Percentiles rank a stretch among this genome's conserved stretches.
Evolutionary conservation across 805 yeast genomes (phyloP).

Genomic region (Saccharomyces eubayanus): DNA sequence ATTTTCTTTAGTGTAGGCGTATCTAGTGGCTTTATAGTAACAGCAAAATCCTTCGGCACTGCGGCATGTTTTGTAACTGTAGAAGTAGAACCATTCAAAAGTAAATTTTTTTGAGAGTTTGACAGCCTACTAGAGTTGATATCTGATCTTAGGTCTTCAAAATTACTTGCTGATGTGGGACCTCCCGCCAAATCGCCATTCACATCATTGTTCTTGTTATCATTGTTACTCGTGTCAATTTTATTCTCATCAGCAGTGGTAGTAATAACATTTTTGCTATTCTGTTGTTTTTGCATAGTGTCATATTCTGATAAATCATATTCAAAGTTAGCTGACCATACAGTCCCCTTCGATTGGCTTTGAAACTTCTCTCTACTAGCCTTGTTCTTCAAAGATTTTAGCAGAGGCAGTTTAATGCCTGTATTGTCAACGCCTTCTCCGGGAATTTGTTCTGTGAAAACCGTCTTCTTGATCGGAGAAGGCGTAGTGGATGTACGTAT

Average conservation of each 20-base stretch:
- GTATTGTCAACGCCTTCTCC: background rate
- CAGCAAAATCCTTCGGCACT: background rate
- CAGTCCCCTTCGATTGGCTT: slow-evolving; percentile 9
- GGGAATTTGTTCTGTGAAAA: background rate
- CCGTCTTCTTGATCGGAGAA: slow-evolving; percentile 13
- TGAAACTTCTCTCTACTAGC: background rate
- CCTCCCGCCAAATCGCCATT: background rate
- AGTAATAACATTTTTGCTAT: background rate
- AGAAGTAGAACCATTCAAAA: slow-evolving; percentile 8
- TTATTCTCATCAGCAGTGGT: background rate
- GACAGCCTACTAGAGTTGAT: slow-evolving; percentile 6
- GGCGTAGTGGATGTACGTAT: slow-evolving; percentile 17
- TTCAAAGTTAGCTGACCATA: slow-evolving; percentile 27
- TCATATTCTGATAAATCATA: slow-evolving; percentile 25
- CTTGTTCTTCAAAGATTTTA: background rate
- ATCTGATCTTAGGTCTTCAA: background rate
- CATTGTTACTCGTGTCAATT: background rate
- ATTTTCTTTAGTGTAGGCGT: background rate
- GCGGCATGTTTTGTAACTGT: background rate
- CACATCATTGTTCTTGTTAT: background rate
- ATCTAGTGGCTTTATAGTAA: background rate
- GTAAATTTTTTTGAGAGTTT: slow-evolving; percentile 9
- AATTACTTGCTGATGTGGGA: background rate
- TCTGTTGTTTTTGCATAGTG: slow-evolving; percentile 8
- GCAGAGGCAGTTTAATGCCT: too few species aligned